Percentiles rank a stretch among this genome's conserved stretches.
These are phyloP conservation scores for Phialemoniopsis sp. DNA, from an alignment of 2,329 filamentous ascomycete species.

Conservation along the genomic window DNA sequence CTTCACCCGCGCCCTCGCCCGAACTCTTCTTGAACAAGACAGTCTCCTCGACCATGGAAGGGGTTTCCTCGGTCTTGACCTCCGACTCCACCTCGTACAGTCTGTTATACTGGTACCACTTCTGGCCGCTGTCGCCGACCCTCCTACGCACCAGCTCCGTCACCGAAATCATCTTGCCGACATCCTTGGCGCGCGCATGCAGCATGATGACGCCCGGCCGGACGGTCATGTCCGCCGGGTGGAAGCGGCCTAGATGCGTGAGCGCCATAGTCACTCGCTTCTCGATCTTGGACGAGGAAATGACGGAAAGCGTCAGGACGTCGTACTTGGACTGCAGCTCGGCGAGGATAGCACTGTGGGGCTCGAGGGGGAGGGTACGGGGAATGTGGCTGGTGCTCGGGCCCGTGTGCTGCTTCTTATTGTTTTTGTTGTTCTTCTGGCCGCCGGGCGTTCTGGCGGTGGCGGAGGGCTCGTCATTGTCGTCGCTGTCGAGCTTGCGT, in stretches of 20 bases:
- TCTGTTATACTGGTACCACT: conserved; percentile 55
- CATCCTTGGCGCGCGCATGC: conserved; percentile 44
- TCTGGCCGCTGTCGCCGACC: conserved; percentile 38
- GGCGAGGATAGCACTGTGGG: conserved; percentile 36
- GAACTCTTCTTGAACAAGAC: conserved; percentile 21
- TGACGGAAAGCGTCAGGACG: conserved; percentile 47
- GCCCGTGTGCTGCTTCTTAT: conserved; percentile 6
- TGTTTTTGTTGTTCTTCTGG: neutral
- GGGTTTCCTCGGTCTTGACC: conserved; percentile 16
- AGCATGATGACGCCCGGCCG: conserved; percentile 37
- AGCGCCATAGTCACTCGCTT: conserved; percentile 44
- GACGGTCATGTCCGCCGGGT: conserved; percentile 13
- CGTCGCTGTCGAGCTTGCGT: conserved; percentile 6
- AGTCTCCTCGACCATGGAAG: conserved; percentile 34
- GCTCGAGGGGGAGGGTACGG: conserved; percentile 19
- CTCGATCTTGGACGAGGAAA: conserved; percentile 56
- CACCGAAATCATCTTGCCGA: conserved; percentile 64
- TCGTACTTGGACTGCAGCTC: conserved; percentile 42
- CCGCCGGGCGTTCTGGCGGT: no score
- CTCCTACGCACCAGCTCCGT: conserved; percentile 61
- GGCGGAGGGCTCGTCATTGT: no score
- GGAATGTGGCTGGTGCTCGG: conserved; percentile 7
- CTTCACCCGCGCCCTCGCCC: conserved; percentile 15
- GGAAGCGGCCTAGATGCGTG: conserved; percentile 35
- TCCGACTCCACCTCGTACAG: conserved; percentile 41